Evolutionary conservation across 2,329 filamentous ascomycete genomes (phyloP).

Genomic region (Sporothrix euskadiensis): DNA sequence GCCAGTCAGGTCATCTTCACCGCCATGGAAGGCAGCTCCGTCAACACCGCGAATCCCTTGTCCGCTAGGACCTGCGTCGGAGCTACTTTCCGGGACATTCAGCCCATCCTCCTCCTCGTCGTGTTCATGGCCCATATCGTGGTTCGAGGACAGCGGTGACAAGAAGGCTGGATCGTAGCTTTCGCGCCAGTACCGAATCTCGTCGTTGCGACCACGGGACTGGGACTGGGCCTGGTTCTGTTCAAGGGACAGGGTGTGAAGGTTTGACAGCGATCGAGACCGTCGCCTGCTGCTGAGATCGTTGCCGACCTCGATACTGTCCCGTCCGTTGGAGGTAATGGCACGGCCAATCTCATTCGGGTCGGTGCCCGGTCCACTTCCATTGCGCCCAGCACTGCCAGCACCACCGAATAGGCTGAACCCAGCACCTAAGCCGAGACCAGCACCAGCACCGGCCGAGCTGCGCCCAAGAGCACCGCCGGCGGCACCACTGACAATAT

Average conservation of each 20-base stretch:
- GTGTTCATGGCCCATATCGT: slow-evolving; percentile 32
- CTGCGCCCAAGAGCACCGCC: not conserved
- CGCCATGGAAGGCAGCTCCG: slow-evolving; percentile 24
- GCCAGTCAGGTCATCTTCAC: slow-evolving; percentile 31
- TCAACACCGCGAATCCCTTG: not conserved
- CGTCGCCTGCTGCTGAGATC: slow-evolving; percentile 51
- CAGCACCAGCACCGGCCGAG: not conserved
- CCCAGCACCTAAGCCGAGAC: not conserved
- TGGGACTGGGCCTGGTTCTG: slow-evolving; percentile 34
- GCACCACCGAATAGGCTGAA: not conserved
- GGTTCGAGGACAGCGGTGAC: slow-evolving; percentile 52
- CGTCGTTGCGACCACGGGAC: slow-evolving; percentile 58
- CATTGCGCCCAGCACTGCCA: slow-evolving; percentile 33
- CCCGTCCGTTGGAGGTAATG: slow-evolving; percentile 55
- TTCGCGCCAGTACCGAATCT: slow-evolving; percentile 65
- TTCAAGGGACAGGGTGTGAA: slow-evolving; percentile 46
- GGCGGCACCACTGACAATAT: not conserved
- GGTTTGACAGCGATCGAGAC: slow-evolving; percentile 60
- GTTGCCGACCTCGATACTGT: slow-evolving; percentile 21
- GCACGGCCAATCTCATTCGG: slow-evolving; percentile 59
- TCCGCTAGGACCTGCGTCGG: not conserved
- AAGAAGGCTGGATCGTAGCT: slow-evolving; percentile 55
- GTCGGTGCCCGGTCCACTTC: slow-evolving; percentile 37
- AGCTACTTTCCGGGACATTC: no score
- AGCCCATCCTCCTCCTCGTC: slow-evolving; percentile 29